Percentiles rank a stretch among this genome's conserved stretches.
phyloP scores from a whole-genome alignment of 768 basidiomycete genomes.

The Terana coerulea region DNA sequence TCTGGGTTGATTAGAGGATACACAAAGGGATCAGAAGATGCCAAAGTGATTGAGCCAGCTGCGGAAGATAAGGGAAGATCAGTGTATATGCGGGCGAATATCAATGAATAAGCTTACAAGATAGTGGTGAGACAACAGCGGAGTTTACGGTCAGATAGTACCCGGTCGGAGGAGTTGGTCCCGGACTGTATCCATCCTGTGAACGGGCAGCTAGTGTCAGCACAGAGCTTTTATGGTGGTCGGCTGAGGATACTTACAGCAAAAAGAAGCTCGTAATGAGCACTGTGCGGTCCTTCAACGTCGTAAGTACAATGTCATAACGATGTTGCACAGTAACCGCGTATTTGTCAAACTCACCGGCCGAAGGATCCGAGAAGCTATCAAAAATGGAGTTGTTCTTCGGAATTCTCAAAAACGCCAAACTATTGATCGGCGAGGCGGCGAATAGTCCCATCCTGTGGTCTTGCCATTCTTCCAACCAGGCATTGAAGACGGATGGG shows the following conservation, averaged over 20 bases:
- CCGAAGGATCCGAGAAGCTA: conserved; percentile 30
- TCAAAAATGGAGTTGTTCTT: conserved; percentile 15
- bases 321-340: no score
- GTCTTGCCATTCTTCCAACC: conserved; percentile 23
- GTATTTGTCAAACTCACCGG: conserved; percentile 15
- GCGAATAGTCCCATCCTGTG: conserved; percentile 28
- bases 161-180: not conserved
- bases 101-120: conserved; percentile 9
- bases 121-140: conserved; percentile 4
- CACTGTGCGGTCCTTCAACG: conserved; percentile 10
- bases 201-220: not conserved
- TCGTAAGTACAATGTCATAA: not conserved
- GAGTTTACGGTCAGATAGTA: conserved; percentile 1
- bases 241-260: conserved; percentile 22
- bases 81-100: no score
- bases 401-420: conserved; percentile 25
- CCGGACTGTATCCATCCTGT: conserved; percentile 14
- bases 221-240: not conserved
- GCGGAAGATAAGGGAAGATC: conserved; percentile 13
- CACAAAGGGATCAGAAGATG: conserved; percentile 18
- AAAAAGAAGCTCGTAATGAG: conserved; percentile 34
- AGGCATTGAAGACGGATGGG: conserved; percentile 11
- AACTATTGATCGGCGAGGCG: conserved; percentile 19
- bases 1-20: conserved; percentile 21
- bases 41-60: conserved; percentile 21